A percentile compares a stretch with the other conserved stretches of the same genome.
Evolutionary conservation across 768 basidiomycete genomes (phyloP).

Genomic region (Trichaptum fuscoviolaceum): DNA sequence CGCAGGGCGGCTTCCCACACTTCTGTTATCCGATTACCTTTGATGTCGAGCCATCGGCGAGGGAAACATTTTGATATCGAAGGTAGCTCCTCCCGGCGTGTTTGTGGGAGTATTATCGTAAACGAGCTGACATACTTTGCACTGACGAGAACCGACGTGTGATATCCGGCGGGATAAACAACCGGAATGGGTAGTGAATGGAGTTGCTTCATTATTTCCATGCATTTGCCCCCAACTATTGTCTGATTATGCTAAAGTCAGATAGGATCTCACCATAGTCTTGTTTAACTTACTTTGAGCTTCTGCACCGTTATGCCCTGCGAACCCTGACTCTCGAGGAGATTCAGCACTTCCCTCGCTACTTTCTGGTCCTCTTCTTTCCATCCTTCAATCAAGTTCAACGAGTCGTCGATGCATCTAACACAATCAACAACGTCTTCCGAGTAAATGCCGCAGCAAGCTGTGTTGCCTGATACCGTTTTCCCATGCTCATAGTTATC

Average conservation of each 20-base stretch:
- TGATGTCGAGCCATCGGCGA: constrained; percentile 72
- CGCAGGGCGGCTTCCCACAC: constrained; percentile 70
- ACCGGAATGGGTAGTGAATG: constrained; percentile 46
- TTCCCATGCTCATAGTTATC: constrained; percentile 35
- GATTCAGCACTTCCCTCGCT: constrained; percentile 16
- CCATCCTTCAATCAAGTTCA: background rate
- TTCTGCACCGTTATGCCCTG: constrained; percentile 24
- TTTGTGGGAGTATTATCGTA: constrained; percentile 50
- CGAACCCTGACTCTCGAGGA: constrained; percentile 14
- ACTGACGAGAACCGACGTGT: constrained; percentile 48
- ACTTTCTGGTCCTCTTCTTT: constrained; percentile 17
- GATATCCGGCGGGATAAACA: constrained; percentile 66
- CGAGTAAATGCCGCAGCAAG: constrained; percentile 40
- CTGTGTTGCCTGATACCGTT: constrained; percentile 34
- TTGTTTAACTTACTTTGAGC: constrained; percentile 25
- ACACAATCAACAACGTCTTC: constrained; percentile 28
- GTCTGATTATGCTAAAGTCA: background rate
- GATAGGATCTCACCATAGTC: background rate
- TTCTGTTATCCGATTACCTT: constrained; percentile 52
- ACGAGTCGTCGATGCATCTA: constrained; percentile 22
- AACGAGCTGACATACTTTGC: constrained; percentile 46
- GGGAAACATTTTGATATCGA: constrained; percentile 42
- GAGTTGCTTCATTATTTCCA: constrained; percentile 36
- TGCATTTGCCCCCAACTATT: constrained; percentile 13
- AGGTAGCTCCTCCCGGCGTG: constrained; percentile 25